Conservation (phyloP, 2,329 filamentous ascomycete species). For the Exserohilum rostratum region DNA sequence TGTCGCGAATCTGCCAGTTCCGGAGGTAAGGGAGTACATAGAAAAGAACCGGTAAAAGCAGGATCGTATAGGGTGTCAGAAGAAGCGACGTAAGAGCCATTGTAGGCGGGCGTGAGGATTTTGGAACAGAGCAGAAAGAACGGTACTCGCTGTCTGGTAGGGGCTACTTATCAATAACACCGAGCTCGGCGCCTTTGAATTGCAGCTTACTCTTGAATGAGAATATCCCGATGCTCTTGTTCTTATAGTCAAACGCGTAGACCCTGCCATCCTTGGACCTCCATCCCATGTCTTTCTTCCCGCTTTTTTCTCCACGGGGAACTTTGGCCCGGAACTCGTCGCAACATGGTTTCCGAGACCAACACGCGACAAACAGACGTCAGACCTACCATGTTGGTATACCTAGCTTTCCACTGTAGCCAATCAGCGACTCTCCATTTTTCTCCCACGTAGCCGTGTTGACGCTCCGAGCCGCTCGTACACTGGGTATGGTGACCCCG, state of each 20-base stretch:
- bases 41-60: slow-evolving; percentile 58
- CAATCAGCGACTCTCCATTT: slow-evolving; percentile 21
- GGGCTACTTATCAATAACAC: neutral
- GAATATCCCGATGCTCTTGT: neutral
- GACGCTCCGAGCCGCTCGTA: slow-evolving; percentile 18
- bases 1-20: slow-evolving; percentile 59
- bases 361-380: slow-evolving; percentile 18
- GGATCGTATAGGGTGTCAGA: slow-evolving; percentile 54
- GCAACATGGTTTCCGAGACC: slow-evolving; percentile 16
- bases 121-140: neutral
- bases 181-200: neutral
- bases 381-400: slow-evolving; percentile 4
- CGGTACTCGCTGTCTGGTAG: neutral
- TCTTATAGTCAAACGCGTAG: neutral
- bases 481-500: slow-evolving; percentile 24
- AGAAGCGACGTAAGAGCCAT: slow-evolving; percentile 47
- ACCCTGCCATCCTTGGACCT: slow-evolving; percentile 7
- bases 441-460: slow-evolving; percentile 24
- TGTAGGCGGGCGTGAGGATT: slow-evolving; percentile 7
- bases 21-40: slow-evolving; percentile 67
- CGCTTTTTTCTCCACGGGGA: neutral
- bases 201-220: neutral
- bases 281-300: neutral
- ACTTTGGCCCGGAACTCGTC: neutral
- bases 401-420: neutral